Base-by-base conservation (phyloP, 768 basidiomycete species). In the Cyathus striatus region DNA sequence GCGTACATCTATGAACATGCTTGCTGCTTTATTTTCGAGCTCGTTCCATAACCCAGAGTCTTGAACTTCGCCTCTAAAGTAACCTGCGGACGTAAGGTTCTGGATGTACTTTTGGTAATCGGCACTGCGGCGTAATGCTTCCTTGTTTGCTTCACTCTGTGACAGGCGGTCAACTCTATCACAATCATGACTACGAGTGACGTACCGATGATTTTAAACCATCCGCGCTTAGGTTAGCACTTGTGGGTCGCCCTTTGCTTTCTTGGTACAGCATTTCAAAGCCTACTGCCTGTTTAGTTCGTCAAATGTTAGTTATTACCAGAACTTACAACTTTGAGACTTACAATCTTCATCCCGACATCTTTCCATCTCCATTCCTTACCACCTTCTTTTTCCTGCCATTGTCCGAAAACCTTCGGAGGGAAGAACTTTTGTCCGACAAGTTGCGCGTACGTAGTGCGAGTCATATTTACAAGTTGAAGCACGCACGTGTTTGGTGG, bases 191-290 rank as follows among this genome's bases (percentile, higher is more conserved):
- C 2, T 41, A 7, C 40, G 20, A 10, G 35, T 10, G 21, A 58
- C 75, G 47, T 53, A 85, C 83, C n/a, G 75, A 77, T 36, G 76
- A 68, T 16, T 56, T 53, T 4, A 63, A 48, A 27, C 55, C 62
- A 42, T 75, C 73, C 23, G 60, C 47, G 2, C 65, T 55, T 34
- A 56, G 50, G 38, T 59, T 66, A 16, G 64, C 49, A 9, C 49
- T 57, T 30, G 71, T 70, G 44, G 65, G 63, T 32, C 78, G 77
- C 37, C 74, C 68, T 61, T 86, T 84, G 45, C 78, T 85, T 57
- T 92, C 92, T 58, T 88, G 83, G 58, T 88, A 97, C 30, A 96
- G 74, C 75, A 98, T 99, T 67, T 99, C 96, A 48, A 97, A 97
- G 1, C 96, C 96, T 49, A 90, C 90, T 2, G 92, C 83, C 86